These are phyloP conservation scores for Penicillium salamii DNA, from an alignment of 495 filamentous ascomycete genomes.

Conservation along the genomic window DNA sequence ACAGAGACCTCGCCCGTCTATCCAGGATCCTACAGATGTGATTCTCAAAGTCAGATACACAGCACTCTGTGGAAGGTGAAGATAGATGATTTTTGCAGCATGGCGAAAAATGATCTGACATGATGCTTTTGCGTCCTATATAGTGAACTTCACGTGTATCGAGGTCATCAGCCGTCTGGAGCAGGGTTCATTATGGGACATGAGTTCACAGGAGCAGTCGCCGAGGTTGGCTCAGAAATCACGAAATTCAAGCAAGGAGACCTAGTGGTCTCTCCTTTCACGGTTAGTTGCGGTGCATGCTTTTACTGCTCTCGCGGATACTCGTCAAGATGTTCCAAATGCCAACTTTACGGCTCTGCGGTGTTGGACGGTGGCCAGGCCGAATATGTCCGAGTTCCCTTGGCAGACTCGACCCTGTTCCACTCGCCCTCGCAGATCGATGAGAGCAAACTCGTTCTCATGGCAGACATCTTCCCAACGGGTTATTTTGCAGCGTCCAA, in stretches of 20 bases:
- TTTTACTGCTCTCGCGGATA: conserved; percentile 67
- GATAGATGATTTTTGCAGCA: neutral
- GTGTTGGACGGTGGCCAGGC: conserved; percentile 80
- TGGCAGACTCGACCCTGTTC: conserved; percentile 75
- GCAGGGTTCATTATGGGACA: conserved; percentile 65
- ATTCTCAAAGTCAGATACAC: conserved; percentile 81
- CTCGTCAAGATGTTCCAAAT: conserved; percentile 56
- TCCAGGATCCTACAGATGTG: conserved; percentile 69
- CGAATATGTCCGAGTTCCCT: conserved; percentile 78
- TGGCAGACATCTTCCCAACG: conserved; percentile 59
- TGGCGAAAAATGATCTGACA: neutral
- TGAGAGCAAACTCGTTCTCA: conserved; percentile 69
- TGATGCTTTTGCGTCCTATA: too few species aligned
- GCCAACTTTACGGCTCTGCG: conserved; percentile 66
- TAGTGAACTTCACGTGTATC: conserved; percentile 29
- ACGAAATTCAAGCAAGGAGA: conserved; percentile 60
- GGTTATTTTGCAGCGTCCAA: conserved; percentile 81
- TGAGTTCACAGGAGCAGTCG: conserved; percentile 26
- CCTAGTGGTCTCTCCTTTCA: conserved; percentile 60
- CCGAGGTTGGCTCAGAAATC: conserved; percentile 16
- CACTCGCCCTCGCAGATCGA: conserved; percentile 65
- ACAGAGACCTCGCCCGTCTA: conserved; percentile 43
- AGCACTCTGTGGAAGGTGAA: conserved; percentile 82
- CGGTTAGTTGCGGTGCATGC: conserved; percentile 62
- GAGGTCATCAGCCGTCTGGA: conserved; percentile 36